A percentile compares a stretch with the other conserved stretches of the same genome.
These are phyloP conservation scores for Rhynchosporium secalis DNA, from an alignment of 2,329 filamentous ascomycete species.

Conservation along the genomic window DNA sequence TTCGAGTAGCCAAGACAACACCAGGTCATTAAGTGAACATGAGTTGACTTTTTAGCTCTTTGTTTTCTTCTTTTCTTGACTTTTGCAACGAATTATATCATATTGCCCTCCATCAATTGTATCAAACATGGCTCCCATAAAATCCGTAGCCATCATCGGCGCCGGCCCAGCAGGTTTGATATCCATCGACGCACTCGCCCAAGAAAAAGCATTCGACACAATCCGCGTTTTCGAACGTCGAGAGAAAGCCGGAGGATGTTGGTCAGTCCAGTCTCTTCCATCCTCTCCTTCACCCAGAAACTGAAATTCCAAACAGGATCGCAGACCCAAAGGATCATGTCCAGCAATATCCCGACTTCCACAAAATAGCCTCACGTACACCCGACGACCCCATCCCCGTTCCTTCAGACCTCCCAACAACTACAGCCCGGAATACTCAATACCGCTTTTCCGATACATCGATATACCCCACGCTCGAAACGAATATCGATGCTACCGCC, in stretches of 20 bases:
- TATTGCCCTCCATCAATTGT: background rate
- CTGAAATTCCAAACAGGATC: conserved; percentile 42
- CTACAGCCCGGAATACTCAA: conserved; percentile 44
- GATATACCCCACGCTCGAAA: conserved; percentile 64
- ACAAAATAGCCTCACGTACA: conserved; percentile 48
- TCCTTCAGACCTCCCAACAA: conserved; percentile 50
- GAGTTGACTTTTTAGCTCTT: background rate
- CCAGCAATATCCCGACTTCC: conserved; percentile 46
- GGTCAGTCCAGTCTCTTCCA: conserved; percentile 45
- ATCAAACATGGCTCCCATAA: conserved; percentile 31
- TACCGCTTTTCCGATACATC: conserved; percentile 58
- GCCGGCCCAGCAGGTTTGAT: conserved; percentile 62
- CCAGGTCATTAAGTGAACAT: background rate
- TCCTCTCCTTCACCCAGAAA: background rate
- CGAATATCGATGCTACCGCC: conserved; percentile 58
- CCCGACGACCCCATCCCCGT: conserved; percentile 52
- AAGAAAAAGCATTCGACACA: conserved; percentile 58
- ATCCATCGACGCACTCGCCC: conserved; percentile 57
- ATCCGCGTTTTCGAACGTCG: conserved; percentile 64
- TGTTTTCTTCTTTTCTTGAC: background rate
- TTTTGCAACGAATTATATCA: background rate
- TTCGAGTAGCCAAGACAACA: too few species aligned
- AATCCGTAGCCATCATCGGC: conserved; percentile 59
- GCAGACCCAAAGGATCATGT: conserved; percentile 42
- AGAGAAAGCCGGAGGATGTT: conserved; percentile 60